Evolutionary conservation across 768 basidiomycete genomes (phyloP), one percentile per base, ranked within the genome.

Genomic region (Trametes cingulata): DNA sequence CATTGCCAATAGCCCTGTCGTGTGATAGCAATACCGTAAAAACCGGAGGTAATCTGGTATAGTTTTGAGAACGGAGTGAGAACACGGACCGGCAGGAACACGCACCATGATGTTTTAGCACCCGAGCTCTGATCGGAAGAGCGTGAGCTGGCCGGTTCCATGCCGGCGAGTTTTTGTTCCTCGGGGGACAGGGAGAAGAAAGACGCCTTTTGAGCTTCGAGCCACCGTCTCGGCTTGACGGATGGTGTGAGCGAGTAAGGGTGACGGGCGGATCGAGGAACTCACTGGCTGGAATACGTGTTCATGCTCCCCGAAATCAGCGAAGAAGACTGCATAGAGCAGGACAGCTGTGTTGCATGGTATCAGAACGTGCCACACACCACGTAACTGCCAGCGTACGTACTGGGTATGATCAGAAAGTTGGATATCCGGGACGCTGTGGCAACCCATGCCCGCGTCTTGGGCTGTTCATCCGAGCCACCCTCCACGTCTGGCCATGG

Each of bases 251-350:
- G 51, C n/a, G 15, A 36, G 40, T 41, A 47, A n/a, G 24, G 22
- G 20, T 43, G 52, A 19, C 17, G 19, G 40, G 24, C 3, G 14
- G 29, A 25, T n/a, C 27, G n/a, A 19, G 40, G 50, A 20, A 77
- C 84, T 69, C 62, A 88, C 87, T 22, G 85, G 83, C 71, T 79
- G 81, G 71, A 87, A 90, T 25, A 88, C 84, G 69, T 90, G 87
- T 22, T 90, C 87, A 47, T 77, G 75, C n/a, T 86, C 83, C 3
- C 87, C 87, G 70, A 83, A 89, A 69, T 90, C 86, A 51, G 82
- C 80, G 56, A 85, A 71, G 68, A 90, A 85, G 20, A 85, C 74
- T 2, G 79, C 79, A 62, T 89, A 90, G 3, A 84, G 39, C 15
- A 77, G 68, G n/a, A 80, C 73, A 22, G 75, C 87, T 89, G 63